phyloP scores from a whole-genome alignment of 257 asterid genomes.

The Paulownia fortunei region DNA sequence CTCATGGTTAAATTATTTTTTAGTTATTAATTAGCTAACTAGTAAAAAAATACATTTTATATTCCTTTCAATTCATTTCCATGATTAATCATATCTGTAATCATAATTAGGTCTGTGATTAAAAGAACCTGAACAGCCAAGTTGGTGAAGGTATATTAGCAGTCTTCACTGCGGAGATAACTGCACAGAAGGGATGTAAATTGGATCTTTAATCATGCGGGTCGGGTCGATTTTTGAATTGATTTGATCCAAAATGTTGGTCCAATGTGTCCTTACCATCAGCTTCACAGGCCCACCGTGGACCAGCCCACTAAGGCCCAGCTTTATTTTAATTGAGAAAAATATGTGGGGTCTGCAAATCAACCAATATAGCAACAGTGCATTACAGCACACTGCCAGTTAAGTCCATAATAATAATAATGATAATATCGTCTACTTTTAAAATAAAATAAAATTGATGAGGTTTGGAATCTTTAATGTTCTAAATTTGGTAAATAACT shows the following conservation, averaged over 20 bases:
- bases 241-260: background rate
- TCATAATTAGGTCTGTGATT: too few species aligned
- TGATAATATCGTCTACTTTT: slow-evolving; percentile 2
- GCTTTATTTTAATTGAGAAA: background rate
- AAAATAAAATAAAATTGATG: background rate
- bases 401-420: background rate
- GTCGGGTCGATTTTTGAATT: background rate
- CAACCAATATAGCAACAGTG: slow-evolving; percentile 21
- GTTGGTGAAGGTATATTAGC: too few species aligned
- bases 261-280: background rate
- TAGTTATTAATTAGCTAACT: too few species aligned
- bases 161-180: too few species aligned
- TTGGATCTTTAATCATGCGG: background rate
- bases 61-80: too few species aligned
- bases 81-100: too few species aligned
- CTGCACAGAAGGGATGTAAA: background rate
- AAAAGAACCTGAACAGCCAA: too few species aligned
- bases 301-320: slow-evolving; percentile 28
- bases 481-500: background rate
- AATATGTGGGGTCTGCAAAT: slow-evolving; percentile 21
- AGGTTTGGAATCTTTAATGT: background rate
- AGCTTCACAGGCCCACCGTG: background rate
- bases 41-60: too few species aligned
- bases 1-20: too few species aligned
- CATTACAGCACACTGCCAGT: slow-evolving; percentile 23